Conservation (phyloP, 352 stramenopile genomes). For the Thraustotheca clavata region DNA sequence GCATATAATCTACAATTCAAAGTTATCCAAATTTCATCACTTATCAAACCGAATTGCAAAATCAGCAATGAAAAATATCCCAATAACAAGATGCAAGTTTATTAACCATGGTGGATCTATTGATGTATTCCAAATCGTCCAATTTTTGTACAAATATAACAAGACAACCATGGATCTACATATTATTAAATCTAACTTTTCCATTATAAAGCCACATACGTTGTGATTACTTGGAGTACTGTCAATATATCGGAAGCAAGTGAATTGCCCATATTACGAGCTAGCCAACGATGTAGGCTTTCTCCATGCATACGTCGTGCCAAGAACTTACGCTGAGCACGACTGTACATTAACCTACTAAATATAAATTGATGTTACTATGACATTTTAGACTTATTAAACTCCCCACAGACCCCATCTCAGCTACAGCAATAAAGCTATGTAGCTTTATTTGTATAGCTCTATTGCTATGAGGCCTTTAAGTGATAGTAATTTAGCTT, state of each 20-base stretch:
- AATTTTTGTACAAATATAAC: slow-evolving; percentile 13
- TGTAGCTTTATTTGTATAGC: too few relatives aligned
- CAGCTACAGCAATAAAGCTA: too few relatives aligned
- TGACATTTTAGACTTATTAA: too few relatives aligned
- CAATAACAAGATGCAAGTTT: neutral
- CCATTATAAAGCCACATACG: neutral
- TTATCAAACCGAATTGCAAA: neutral
- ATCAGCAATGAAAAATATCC: slow-evolving; percentile 8
- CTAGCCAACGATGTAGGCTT: slow-evolving; percentile 15
- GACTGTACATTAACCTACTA: neutral
- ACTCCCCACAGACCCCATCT: too few relatives aligned
- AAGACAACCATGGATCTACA: slow-evolving; percentile 6
- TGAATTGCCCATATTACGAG: slow-evolving; percentile 20
- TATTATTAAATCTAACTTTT: neutral
- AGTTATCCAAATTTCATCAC: neutral
- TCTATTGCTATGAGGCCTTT: too few relatives aligned
- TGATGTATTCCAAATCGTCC: slow-evolving; percentile 1
- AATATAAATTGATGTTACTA: too few relatives aligned
- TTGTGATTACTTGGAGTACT: slow-evolving; percentile 15
- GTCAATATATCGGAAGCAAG: slow-evolving; percentile 1
- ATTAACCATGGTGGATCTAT: neutral
- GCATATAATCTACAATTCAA: slow-evolving; percentile 32
- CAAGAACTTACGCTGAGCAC: slow-evolving; percentile 2
- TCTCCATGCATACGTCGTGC: slow-evolving; percentile 15
- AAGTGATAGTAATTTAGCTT: too few relatives aligned